These are phyloP conservation scores for Yueomyces sinensis DNA, from an alignment of 805 yeast species.

Conservation along the genomic window DNA sequence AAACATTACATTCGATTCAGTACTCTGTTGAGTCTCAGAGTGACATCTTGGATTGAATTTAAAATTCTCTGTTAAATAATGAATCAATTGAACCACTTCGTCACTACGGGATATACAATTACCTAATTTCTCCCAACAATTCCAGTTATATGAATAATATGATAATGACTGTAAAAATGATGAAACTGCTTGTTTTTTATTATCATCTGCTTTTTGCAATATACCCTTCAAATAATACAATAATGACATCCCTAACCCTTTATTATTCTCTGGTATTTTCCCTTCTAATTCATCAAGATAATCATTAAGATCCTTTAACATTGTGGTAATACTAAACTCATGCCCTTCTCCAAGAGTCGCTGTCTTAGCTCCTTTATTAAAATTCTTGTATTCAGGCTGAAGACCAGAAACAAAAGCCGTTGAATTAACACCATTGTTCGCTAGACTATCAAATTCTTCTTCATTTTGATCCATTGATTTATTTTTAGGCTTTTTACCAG, in stretches of 20 bases:
- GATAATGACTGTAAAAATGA: constrained; percentile 47
- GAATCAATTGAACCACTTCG: constrained; percentile 36
- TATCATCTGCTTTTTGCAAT: constrained; percentile 43
- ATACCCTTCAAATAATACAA: constrained; percentile 64
- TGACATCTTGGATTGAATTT: constrained; percentile 4
- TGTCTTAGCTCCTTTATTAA: background rate
- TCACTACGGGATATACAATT: constrained; percentile 47
- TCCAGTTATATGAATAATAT: constrained; percentile 79
- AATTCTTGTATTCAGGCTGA: background rate
- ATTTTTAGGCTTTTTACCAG: constrained; percentile 14
- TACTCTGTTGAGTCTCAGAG: constrained; percentile 6
- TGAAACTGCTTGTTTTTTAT: constrained; percentile 45
- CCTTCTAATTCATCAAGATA: constrained; percentile 5
- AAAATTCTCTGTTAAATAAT: constrained; percentile 24
- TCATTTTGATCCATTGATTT: constrained; percentile 3
- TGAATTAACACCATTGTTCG: background rate
- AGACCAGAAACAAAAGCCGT: background rate
- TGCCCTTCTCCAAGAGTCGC: constrained; percentile 11
- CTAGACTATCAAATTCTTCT: constrained; percentile 1
- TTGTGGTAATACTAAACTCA: constrained; percentile 17
- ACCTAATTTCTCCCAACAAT: constrained; percentile 77
- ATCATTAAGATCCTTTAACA: constrained; percentile 30
- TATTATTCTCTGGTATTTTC: constrained; percentile 6
- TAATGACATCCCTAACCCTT: constrained; percentile 33
- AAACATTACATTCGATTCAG: constrained; percentile 25